Base-by-base conservation (phyloP, 345 rosid genomes). In the Aquilaria yunnanensis region DNA sequence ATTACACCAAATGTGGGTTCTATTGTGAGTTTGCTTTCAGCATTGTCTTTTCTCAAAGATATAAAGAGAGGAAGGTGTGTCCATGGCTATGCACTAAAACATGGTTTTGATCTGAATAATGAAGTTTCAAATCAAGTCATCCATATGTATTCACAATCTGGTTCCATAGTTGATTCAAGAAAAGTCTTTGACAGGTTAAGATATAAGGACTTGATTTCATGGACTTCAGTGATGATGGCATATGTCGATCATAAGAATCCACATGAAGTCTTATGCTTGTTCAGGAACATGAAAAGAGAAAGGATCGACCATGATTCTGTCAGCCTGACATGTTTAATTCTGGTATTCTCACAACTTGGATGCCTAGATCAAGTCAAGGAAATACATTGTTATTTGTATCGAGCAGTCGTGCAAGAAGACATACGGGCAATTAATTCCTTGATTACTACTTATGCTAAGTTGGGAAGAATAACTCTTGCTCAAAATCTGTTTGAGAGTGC, bases 201-300 rank as follows among this genome's bases (percentile, higher is more conserved):
- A 65, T 43, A 10, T 45, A 65, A 62, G 65, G 80, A 76, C 58
- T 51, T 72, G 68, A 49, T 68, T 8, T 68, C 76, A 43, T 76
- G 76, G 80, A 72, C 76, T 14, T 57, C 76, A 14, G 53, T 76
- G 65, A 68, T 76, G 65, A 72, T n/a, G 65, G 69, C 68, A 13
- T 68, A 65, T 63, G 52, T 70, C 34, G 37, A 31, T 53, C 32
- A 70, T 6, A 72, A 60, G 48, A 41, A 67, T 34, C 69, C 72
- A 10, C 12, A 67, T 51, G 70, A 75, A 60, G 66, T 75, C n/a
- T 53, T 70, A 54, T 3, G 12, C 23, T 60, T 75, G 32, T 75
- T 75, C 60, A 60, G 50, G 31, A 14, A 54, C 47, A 75, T 70
- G 72, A 68, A 63, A 34, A 67, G 58, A 14, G 70, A 75, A 56